Base-by-base conservation (phyloP, 768 basidiomycete genomes). In the Boletus huronensis region DNA sequence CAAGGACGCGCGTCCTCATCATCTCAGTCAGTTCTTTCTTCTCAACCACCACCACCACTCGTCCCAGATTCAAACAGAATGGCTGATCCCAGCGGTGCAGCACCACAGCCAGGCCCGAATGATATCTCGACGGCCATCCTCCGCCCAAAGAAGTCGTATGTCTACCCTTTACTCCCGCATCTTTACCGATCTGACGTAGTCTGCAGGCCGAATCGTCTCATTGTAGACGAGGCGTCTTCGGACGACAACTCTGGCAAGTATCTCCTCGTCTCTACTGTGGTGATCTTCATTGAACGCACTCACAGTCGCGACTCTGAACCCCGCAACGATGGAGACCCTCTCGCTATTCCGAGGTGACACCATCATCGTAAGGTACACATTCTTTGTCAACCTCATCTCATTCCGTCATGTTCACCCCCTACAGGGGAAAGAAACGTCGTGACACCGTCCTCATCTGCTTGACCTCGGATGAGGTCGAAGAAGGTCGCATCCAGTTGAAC, bases 391-490 rank as follows among this genome's bases (percentile, higher is more conserved):
- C 23, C n/a, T 45, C 34, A 5, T 50, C 10, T 4, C 21, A 8
- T 46, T 17, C 53, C 29, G 17, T 44, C 31, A 34, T 53, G 1
- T 19, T 61, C 9, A 64, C 0, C 16, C 41, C 17, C 25, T 48
- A 38, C 48, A 94, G 95, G 57, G 96, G 97, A 44, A 98, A 98
- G 83, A 95, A 97, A 79, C 87, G 97, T 67, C 87, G 89, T 64
- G 95, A 98, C 65, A 98, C 96, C 8, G 97, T 99, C 40, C 86
- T 99, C 58, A 98, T 98, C 70, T 97, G 94, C 67, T 74, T 99
- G 67, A 90, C 88, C 67, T 90, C 90, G 38, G 97, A 98, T 66
- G 93, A 96, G 58, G 92, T 98, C 57, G 97, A 98, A 64, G 97
- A 98, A 74, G 96, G 97, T 54, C 91, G 92, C 70, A 95, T 99